These are phyloP conservation scores for Endocalyx cinctus DNA, from an alignment of 2,329 filamentous ascomycete genomes.

Conservation along the genomic window DNA sequence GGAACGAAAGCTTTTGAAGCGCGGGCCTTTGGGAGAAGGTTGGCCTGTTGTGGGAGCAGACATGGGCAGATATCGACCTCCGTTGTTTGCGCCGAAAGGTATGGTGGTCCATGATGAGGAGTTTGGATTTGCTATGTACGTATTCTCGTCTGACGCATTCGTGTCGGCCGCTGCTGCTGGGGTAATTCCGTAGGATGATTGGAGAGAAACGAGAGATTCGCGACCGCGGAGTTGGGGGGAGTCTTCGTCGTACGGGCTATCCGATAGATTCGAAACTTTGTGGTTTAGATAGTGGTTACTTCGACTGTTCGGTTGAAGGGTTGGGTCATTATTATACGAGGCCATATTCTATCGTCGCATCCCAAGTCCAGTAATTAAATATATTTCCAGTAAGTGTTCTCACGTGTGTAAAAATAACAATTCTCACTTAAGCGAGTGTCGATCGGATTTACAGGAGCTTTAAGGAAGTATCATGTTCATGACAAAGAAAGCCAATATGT, in stretches of 20 bases:
- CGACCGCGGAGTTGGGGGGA: constrained; percentile 17
- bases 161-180: no score
- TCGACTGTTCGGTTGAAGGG: constrained; percentile 11
- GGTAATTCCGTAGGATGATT: constrained; percentile 21
- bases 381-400: no score
- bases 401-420: no score
- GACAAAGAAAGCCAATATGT: no score
- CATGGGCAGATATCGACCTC: constrained; percentile 19
- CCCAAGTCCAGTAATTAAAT: constrained; percentile 3
- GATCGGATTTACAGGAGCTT: no score
- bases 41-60: constrained; percentile 6
- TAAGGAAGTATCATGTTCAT: no score
- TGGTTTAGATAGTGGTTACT: constrained; percentile 17
- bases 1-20: constrained; percentile 20
- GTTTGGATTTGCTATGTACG: no score
- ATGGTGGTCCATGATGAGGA: no score
- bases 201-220: constrained; percentile 27
- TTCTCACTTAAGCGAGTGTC: no score
- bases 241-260: constrained; percentile 17
- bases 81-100: constrained; percentile 14
- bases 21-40: constrained; percentile 12
- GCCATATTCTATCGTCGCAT: constrained; percentile 21
- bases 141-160: constrained; percentile 8
- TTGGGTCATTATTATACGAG: constrained; percentile 16
- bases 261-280: constrained; percentile 26